Base-by-base conservation (phyloP, 2,329 filamentous ascomycete species). In the Exophiala bonariae region DNA sequence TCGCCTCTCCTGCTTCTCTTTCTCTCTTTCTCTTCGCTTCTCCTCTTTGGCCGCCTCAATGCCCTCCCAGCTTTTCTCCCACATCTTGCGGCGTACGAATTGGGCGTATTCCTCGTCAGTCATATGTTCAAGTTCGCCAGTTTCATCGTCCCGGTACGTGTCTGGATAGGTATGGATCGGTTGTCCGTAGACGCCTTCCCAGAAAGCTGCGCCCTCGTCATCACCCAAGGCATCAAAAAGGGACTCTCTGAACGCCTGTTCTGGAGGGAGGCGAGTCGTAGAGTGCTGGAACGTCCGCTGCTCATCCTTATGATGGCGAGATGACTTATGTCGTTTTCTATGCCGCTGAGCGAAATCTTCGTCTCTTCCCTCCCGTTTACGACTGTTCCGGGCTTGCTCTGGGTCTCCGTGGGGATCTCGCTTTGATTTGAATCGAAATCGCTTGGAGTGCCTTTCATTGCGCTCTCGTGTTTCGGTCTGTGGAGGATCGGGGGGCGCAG, bases 161-260 rank as follows among this genome's bases (percentile, higher is more conserved):
- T 79, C 75, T 0, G 80, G 65, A 64, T 95, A 96, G 5, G 82
- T 80, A 67, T 96, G 90, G 40, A 97, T 86, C 0, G 93, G 92
- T 65, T 97, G 92, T 1, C 90, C 91, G 68, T 97, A 99, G n/a
- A 99, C 88, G 13, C 82, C 82, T 66, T 96, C 86, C 93, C 93
- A 99, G 72, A 93, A 99, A 6, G 83, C 81, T 2, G 93, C 93
- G 37, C 92, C 93, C 70, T 99, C 93, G 63, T 97, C 92, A 67
- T 99, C 93, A 30, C 90, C 92, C 68, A 99, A 85, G 23, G 93
- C 93, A 66, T 99, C 93, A 70, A 97, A 97, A 4, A 99, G 83
- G 1, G 90, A 96, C 66, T 95, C 89, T 22, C 89, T 85, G 66
- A 99, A 99, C 1, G 92, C 89, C 0, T 79, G 75, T 32, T 89